Evolutionary conservation across 169 alveolate genomes (phyloP), one percentile per base, ranked within the genome.

Genomic region (Plasmodium vivax): DNA sequence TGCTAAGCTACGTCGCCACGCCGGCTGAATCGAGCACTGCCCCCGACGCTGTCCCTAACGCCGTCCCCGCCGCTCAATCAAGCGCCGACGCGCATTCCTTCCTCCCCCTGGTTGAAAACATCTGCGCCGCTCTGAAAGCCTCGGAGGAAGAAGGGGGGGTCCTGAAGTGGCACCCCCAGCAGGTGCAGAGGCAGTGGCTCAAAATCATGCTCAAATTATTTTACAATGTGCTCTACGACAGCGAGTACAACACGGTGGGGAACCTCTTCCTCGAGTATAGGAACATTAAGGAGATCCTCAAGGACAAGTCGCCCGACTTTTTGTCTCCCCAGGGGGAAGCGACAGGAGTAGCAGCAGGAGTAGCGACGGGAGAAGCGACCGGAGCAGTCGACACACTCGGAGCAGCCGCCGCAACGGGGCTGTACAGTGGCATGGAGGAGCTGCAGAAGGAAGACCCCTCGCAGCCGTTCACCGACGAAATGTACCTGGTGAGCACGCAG

Each of bases 161-260:
- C 27, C 23, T 88, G 14, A 19, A 38, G 5, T 88, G 94, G 94
- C 19, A 12, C 2, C 16, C 74, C n/a, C 14, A n/a, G 7, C 79
- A 80, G n/a, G 51, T 88, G n/a, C 90, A 77, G 16, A 88, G 16
- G 58, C 56, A 80, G 34, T 88, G 94, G 94, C 36, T 88, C 32
- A 77, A 80, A 68, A 47, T 80, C 3, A 88, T 88, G 83, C 54
- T 88, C 7, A 88, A 88, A 71, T 14, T 88, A 9, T 88, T 88
- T 88, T 88, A 88, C 34, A 88, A 88, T n/a, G 82, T 88, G 5
- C 72, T 88, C 8, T 88, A 34, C 72, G 94, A 88, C 30, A 79
- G 43, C 41, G 47, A 84, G n/a, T 88, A 88, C 34, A 88, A 88
- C n/a, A 68, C 82, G 9, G 54, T 88, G 72, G 94, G 90, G n/a